Percentiles rank a stretch among this genome's conserved stretches.
phyloP scores from a whole-genome alignment of 768 basidiomycete genomes.

The Lyophyllum decastes region DNA sequence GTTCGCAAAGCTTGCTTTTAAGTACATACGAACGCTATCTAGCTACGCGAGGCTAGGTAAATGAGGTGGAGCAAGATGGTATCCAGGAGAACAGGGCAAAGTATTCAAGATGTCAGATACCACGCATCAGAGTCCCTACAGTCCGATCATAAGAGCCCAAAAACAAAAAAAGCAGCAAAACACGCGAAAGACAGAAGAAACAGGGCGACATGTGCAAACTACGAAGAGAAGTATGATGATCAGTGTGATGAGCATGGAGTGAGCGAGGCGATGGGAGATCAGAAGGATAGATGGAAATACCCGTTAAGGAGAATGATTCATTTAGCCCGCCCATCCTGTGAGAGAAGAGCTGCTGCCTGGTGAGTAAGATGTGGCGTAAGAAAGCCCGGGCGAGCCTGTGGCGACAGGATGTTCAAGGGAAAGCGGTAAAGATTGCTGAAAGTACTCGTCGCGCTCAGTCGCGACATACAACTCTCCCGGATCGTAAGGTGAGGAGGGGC shows the following conservation, averaged over 20 bases:
- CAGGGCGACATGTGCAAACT: neutral
- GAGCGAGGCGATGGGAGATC: neutral
- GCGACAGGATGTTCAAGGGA: slow-evolving; percentile 8
- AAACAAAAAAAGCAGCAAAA: neutral
- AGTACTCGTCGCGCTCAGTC: slow-evolving; percentile 11
- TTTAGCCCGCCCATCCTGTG: slow-evolving; percentile 50
- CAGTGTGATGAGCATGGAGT: neutral
- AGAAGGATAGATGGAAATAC: neutral
- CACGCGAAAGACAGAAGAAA: neutral
- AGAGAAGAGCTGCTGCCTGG: slow-evolving; percentile 39
- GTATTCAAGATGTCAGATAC: neutral
- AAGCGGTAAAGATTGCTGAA: slow-evolving; percentile 8
- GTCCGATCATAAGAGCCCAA: neutral
- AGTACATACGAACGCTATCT: neutral
- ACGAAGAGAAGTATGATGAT: neutral
- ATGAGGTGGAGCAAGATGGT: neutral
- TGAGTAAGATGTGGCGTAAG: slow-evolving; percentile 25
- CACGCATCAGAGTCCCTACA: neutral
- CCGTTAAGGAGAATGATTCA: neutral
- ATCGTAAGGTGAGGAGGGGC: slow-evolving; percentile 18
- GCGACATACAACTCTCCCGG: slow-evolving; percentile 15
- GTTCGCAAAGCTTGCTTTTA: neutral
- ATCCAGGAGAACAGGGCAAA: neutral
- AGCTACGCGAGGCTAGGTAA: neutral
- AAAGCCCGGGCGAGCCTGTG: slow-evolving; percentile 11